These are phyloP conservation scores for Combretum micranthum DNA, from an alignment of 345 rosid species.

Conservation along the genomic window DNA sequence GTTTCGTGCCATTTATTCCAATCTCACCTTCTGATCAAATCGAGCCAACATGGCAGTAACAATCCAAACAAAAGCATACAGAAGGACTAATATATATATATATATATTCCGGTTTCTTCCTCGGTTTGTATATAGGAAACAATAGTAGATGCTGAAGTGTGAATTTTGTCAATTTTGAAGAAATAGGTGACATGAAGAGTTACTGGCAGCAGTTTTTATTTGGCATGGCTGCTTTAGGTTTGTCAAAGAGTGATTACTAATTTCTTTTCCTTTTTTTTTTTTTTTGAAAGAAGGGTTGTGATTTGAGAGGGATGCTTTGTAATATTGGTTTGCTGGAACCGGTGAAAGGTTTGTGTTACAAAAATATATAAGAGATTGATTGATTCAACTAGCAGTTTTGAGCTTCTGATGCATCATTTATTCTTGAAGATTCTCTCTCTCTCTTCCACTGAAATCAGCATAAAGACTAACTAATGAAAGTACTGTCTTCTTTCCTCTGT, in stretches of 20 bases:
- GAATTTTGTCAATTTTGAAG: conserved; percentile 3
- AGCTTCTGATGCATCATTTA: no score
- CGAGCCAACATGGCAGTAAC: conserved; percentile 11
- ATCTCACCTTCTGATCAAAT: conserved; percentile 24
- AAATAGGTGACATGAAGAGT: background rate
- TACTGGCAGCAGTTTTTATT: background rate
- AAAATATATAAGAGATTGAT: no score
- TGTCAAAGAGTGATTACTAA: background rate
- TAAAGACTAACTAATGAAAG: no score
- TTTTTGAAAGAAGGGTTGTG: background rate
- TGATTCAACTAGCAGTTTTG: no score
- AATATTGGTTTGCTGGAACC: background rate
- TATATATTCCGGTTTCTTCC: no score
- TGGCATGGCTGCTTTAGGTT: background rate
- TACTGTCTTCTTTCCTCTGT: no score
- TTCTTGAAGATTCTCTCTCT: no score
- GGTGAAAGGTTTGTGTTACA: no score
- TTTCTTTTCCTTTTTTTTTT: conserved; percentile 1
- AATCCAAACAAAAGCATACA: background rate
- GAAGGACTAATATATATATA: background rate
- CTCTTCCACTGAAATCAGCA: no score
- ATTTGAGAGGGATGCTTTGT: conserved; percentile 5
- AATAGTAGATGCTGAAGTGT: background rate
- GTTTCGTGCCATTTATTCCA: conserved; percentile 31
- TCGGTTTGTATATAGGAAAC: conserved; percentile 6